Evolutionary conservation across 176 grass and related monocot species (phyloP).

Genomic region (Carex parvula): DNA sequence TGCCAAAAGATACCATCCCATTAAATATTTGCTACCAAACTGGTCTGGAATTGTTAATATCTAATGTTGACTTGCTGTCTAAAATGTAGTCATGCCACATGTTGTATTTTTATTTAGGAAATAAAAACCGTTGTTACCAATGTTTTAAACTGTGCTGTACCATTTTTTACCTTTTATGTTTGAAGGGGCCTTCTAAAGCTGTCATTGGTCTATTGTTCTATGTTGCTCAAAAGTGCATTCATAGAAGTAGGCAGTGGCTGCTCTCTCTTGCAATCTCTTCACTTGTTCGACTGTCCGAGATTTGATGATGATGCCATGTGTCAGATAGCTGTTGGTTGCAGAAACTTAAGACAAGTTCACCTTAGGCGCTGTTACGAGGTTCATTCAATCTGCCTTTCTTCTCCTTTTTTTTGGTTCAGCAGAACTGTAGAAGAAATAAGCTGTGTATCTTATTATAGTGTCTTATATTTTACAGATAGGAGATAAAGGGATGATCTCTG

Average conservation of each 20-base stretch:
- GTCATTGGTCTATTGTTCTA: constrained; percentile 71
- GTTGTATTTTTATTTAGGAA: background rate
- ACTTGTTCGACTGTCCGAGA: constrained; percentile 65
- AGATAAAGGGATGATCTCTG: constrained; percentile 53
- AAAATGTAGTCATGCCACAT: background rate
- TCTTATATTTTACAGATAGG: constrained; percentile 49
- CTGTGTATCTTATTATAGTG: background rate
- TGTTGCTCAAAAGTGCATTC: constrained; percentile 75
- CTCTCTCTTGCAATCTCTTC: constrained; percentile 58
- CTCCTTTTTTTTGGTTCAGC: constrained; percentile 20
- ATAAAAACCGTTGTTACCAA: background rate
- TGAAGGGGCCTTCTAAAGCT: constrained; percentile 68
- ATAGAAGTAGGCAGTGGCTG: constrained; percentile 82
- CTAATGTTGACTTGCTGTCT: background rate
- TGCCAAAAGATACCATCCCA: background rate
- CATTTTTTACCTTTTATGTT: constrained; percentile 9
- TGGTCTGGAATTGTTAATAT: background rate
- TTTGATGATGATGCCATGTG: constrained; percentile 78
- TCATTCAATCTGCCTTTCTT: constrained; percentile 11
- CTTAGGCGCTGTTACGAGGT: constrained; percentile 82
- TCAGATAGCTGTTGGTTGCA: constrained; percentile 75
- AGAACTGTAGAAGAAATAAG: constrained; percentile 8
- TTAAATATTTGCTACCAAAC: background rate
- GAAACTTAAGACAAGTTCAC: constrained; percentile 67
- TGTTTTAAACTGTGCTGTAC: background rate